Percentiles rank a stretch among this genome's conserved stretches.
Evolutionary conservation across 2,329 filamentous ascomycete genomes (phyloP).

Genomic region (Alternaria brassicicola): DNA sequence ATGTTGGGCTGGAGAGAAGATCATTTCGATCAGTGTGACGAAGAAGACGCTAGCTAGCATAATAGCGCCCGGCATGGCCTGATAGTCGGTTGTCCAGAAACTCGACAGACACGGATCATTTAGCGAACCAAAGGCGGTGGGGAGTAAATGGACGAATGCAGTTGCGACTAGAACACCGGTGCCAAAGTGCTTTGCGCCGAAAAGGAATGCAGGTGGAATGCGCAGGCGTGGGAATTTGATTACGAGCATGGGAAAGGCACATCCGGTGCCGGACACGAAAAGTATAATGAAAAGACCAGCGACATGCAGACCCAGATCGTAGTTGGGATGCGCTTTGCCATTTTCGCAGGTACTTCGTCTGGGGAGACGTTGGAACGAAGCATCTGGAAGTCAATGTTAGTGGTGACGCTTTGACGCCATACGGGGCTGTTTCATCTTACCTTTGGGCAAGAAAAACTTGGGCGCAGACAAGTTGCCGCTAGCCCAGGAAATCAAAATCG

Average conservation of each 20-base stretch:
- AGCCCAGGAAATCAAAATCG: constrained; percentile 30
- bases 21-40: constrained; percentile 67
- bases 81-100: constrained; percentile 64
- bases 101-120: constrained; percentile 59
- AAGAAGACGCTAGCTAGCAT: constrained; percentile 66
- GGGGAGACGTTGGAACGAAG: constrained; percentile 19
- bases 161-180: constrained; percentile 84
- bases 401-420: background rate
- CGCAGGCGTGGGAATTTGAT: constrained; percentile 65
- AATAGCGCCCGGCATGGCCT: constrained; percentile 66
- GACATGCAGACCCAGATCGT: constrained; percentile 40
- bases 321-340: constrained; percentile 30
- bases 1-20: constrained; percentile 62
- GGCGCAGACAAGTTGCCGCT: constrained; percentile 13
- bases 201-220: constrained; percentile 65
- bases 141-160: constrained; percentile 76
- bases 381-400: background rate
- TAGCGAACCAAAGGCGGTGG: constrained; percentile 61
- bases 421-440: constrained; percentile 10
- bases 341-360: constrained; percentile 31
- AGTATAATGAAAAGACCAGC: constrained; percentile 45
- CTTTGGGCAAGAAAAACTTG: constrained; percentile 7
- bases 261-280: constrained; percentile 53
- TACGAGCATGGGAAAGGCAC: constrained; percentile 66
- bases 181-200: constrained; percentile 63